Conservation (phyloP, 2,329 filamentous ascomycete species). For the Fragosphaeria purpurea region DNA sequence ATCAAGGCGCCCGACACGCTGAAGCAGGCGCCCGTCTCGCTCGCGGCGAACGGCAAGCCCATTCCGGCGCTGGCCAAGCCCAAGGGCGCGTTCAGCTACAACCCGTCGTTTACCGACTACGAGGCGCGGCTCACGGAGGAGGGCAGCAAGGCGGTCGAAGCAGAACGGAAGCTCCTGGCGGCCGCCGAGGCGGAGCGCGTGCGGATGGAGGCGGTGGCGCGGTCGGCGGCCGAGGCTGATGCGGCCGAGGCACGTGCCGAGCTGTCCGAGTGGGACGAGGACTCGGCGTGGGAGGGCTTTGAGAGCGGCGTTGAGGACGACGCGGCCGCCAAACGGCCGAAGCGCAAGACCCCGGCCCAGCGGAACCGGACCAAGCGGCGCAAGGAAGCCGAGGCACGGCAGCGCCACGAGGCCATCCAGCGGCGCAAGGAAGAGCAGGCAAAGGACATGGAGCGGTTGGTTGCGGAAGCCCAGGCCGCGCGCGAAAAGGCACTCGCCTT, state of each 20-base stretch:
- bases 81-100: constrained; percentile 80
- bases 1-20: constrained; percentile 67
- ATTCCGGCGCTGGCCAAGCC: constrained; percentile 73
- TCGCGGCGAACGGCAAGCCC: constrained; percentile 71
- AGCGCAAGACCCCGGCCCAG: constrained; percentile 77
- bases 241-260: constrained; percentile 59
- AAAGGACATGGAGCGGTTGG: constrained; percentile 61
- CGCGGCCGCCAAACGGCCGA: constrained; percentile 58
- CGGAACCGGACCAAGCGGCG: constrained; percentile 80
- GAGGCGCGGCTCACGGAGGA: constrained; percentile 64
- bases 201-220: constrained; percentile 56
- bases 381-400: constrained; percentile 73
- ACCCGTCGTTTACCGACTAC: constrained; percentile 81
- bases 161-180: constrained; percentile 63
- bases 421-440: constrained; percentile 65
- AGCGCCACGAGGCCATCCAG: constrained; percentile 65
- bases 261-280: constrained; percentile 67
- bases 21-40: constrained; percentile 65
- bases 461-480: constrained; percentile 52
- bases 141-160: constrained; percentile 67
- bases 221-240: constrained; percentile 63
- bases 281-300: constrained; percentile 84
- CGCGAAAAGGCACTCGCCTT: constrained; percentile 42
- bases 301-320: constrained; percentile 71
- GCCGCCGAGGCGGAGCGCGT: constrained; percentile 57